Evolutionary conservation across 371 early-diverging fungal species (phyloP).

Genomic region (Apophysomyces trapeziformis): DNA sequence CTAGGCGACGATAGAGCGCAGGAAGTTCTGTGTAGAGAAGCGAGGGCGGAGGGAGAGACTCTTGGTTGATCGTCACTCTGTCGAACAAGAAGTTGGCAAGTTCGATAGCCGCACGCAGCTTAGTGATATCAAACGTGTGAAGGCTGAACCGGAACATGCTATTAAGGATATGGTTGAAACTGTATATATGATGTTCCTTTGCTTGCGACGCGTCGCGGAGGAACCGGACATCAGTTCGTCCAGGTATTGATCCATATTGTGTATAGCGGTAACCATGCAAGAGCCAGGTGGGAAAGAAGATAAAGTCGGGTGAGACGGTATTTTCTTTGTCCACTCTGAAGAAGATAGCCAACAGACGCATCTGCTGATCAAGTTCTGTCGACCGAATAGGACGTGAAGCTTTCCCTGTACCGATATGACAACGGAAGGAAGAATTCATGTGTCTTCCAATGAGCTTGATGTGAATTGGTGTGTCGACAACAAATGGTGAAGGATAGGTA

Average conservation of each 20-base stretch:
- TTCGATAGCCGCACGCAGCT: constrained; percentile 36
- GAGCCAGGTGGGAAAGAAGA: constrained; percentile 53
- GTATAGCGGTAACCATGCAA: constrained; percentile 48
- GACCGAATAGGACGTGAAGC: constrained; percentile 46
- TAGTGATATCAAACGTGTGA: constrained; percentile 30
- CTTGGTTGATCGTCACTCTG: constrained; percentile 32
- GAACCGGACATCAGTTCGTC: constrained; percentile 47
- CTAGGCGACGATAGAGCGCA: constrained; percentile 26
- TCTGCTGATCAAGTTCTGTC: constrained; percentile 35
- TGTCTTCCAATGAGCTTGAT: constrained; percentile 48
- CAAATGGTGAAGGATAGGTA: neutral
- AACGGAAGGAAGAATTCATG: constrained; percentile 46
- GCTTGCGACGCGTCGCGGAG: constrained; percentile 43
- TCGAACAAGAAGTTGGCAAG: constrained; percentile 45
- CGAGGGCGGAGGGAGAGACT: constrained; percentile 22
- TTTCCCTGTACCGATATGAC: constrained; percentile 51
- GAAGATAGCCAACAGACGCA: constrained; percentile 47
- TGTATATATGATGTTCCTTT: constrained; percentile 51
- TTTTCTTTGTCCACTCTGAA: constrained; percentile 36
- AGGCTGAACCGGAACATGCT: constrained; percentile 49
- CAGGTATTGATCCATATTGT: constrained; percentile 39
- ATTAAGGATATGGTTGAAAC: constrained; percentile 50
- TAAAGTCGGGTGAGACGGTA: constrained; percentile 44
- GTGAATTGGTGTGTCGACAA: constrained; percentile 36
- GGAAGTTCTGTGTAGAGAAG: constrained; percentile 11